These are phyloP conservation scores for Vairimorpha ceranae DNA, from an alignment of 371 early-diverging fungal species.

Conservation along the genomic window DNA sequence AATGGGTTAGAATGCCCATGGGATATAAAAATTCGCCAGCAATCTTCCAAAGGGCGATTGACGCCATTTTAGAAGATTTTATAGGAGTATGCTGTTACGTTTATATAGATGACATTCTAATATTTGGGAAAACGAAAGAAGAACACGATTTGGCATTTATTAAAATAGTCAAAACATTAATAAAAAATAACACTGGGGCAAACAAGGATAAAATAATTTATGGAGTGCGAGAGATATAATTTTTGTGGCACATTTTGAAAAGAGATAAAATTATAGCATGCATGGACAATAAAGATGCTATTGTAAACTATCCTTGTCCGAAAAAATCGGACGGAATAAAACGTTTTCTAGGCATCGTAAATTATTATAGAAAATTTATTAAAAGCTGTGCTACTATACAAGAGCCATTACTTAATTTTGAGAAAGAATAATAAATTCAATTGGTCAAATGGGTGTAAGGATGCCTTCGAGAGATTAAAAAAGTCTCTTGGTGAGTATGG, in stretches of 20 bases:
- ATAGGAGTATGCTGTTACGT: not conserved
- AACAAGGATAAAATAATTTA: not conserved
- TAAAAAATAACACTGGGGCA: not conserved
- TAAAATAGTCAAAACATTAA: not conserved
- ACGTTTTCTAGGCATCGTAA: not conserved
- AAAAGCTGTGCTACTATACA: not conserved
- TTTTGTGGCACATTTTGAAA: not conserved
- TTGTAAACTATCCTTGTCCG: not conserved
- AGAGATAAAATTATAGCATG: not conserved
- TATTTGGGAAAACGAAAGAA: not conserved
- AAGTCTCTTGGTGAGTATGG: not conserved
- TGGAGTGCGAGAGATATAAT: not conserved
- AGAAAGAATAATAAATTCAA: not conserved
- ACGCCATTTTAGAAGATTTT: not conserved
- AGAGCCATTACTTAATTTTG: not conserved
- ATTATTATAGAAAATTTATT: slow-evolving; percentile 17
- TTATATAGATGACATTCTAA: slow-evolving; percentile 2
- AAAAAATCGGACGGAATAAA: not conserved
- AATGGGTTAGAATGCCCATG: slow-evolving; percentile 42
- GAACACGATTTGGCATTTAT: not conserved
- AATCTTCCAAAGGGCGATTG: slow-evolving; percentile 39
- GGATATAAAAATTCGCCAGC: slow-evolving; percentile 45
- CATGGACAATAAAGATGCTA: not conserved
- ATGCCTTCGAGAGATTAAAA: not conserved
- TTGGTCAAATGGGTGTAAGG: slow-evolving; percentile 2